Conservation (phyloP, 1,284 basidiomycete genomes). For the Erythrobasidium hasegawianum region DNA sequence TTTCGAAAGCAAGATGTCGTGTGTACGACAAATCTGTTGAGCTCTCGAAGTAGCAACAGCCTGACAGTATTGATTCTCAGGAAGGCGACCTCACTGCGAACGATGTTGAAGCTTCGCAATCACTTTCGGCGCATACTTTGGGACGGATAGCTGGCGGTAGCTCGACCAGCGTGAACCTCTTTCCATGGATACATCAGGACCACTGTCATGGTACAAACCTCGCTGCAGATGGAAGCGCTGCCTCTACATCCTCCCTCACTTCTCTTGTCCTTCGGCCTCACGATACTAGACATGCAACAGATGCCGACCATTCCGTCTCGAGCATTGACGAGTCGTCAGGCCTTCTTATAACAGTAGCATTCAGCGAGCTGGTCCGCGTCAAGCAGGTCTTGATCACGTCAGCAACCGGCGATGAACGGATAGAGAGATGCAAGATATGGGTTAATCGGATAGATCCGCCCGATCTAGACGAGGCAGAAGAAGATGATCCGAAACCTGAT, state of each 20-base stretch:
- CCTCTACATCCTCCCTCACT: slow-evolving; percentile 15
- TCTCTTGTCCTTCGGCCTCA: slow-evolving; percentile 31
- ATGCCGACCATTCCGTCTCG: slow-evolving; percentile 19
- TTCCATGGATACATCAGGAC: slow-evolving; percentile 31
- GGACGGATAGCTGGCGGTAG: slow-evolving; percentile 6
- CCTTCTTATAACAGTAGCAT: slow-evolving; percentile 29
- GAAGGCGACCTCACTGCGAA: slow-evolving; percentile 16
- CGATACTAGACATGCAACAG: slow-evolving; percentile 24
- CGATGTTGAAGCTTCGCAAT: slow-evolving; percentile 9
- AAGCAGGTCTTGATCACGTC: slow-evolving; percentile 34
- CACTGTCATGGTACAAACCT: slow-evolving; percentile 23
- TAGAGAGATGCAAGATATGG: slow-evolving; percentile 26
- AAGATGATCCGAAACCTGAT: slow-evolving; percentile 29
- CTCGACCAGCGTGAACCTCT: slow-evolving; percentile 23
- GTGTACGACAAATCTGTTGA: background rate
- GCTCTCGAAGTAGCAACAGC: too few relatives aligned
- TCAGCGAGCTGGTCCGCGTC: slow-evolving; percentile 35
- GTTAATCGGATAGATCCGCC: slow-evolving; percentile 29
- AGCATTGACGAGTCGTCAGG: slow-evolving; percentile 32
- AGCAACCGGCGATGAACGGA: slow-evolving; percentile 30
- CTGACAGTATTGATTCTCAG: background rate
- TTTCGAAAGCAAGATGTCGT: background rate
- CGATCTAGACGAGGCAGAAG: slow-evolving; percentile 27
- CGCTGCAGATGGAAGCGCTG: background rate
- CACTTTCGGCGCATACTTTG: background rate